A percentile compares a stretch with the other conserved stretches of the same genome.
Evolutionary conservation across 805 yeast species (phyloP).

Genomic region (Saturnispora silvae): DNA sequence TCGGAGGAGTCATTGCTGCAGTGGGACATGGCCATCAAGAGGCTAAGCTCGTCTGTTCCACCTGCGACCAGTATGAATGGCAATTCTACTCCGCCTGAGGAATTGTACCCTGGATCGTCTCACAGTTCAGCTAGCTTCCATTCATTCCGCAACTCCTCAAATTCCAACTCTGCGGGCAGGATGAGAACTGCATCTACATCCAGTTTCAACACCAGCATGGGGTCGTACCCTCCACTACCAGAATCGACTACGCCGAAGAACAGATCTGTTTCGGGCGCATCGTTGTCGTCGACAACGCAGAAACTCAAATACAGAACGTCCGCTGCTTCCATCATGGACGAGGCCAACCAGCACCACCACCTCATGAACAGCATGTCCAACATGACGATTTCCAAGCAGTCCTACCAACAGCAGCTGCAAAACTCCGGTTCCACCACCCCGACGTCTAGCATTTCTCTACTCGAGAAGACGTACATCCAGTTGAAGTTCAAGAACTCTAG

Average conservation of each 20-base stretch:
- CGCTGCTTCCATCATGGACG: slow-evolving; percentile 6
- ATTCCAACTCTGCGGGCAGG: slow-evolving; percentile 20
- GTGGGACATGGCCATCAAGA: slow-evolving; percentile 65
- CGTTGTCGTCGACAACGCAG: slow-evolving; percentile 1
- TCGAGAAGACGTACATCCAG: slow-evolving; percentile 19
- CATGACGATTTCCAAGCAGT: slow-evolving; percentile 11
- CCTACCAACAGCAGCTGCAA: not conserved
- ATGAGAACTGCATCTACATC: slow-evolving; percentile 21
- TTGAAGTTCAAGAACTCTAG: slow-evolving; percentile 27
- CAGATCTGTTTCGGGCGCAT: slow-evolving; percentile 24
- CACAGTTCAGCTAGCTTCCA: slow-evolving; percentile 10
- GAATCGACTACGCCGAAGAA: slow-evolving; percentile 12
- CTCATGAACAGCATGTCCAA: slow-evolving; percentile 12
- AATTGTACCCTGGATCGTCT: slow-evolving; percentile 10
- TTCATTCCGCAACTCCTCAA: slow-evolving; percentile 16
- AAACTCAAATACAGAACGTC: slow-evolving; percentile 8
- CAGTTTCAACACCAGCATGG: slow-evolving; percentile 13
- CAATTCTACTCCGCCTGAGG: not conserved
- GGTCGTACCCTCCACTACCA: slow-evolving; percentile 19
- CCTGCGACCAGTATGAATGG: not conserved
- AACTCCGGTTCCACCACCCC: slow-evolving; percentile 1
- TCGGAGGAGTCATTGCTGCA: slow-evolving; percentile 75
- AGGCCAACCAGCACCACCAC: slow-evolving; percentile 2
- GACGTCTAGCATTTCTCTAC: slow-evolving; percentile 1
- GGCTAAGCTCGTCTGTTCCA: slow-evolving; percentile 22